Evolutionary conservation across 345 rosid species (phyloP).

Genomic region (Jatropha curcas): DNA sequence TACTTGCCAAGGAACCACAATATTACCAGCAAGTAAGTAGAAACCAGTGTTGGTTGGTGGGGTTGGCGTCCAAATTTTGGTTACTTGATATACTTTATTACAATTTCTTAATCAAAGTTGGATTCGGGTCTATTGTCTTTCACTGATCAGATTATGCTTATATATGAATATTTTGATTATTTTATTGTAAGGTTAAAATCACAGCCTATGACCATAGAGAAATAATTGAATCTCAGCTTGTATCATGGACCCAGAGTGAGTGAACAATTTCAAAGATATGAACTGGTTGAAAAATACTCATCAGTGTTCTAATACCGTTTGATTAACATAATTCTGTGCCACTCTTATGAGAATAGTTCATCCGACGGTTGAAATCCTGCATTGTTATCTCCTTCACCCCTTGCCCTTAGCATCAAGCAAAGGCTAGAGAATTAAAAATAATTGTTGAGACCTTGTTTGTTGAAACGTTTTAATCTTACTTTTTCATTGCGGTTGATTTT

Average conservation of each 20-base stretch:
- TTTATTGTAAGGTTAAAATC: background rate
- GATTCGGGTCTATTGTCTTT: background rate
- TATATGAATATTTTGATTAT: background rate
- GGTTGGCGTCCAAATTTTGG: constrained; percentile 49
- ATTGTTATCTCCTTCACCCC: background rate
- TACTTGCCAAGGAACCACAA: constrained; percentile 50
- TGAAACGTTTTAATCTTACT: constrained; percentile 22
- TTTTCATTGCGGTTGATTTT: constrained; percentile 5
- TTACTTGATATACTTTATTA: constrained; percentile 16
- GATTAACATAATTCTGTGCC: background rate
- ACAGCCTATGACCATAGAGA: background rate
- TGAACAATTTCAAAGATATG: too few species aligned
- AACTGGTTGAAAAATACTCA: too few species aligned
- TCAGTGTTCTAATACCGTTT: background rate
- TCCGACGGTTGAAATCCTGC: background rate
- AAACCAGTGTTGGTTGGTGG: constrained; percentile 30
- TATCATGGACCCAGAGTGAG: background rate
- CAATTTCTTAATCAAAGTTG: background rate
- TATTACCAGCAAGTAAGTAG: constrained; percentile 44
- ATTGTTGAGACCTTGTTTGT: background rate
- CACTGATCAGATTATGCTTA: constrained; percentile 2
- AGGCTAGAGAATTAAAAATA: background rate
- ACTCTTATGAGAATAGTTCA: background rate
- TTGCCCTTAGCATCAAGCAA: too few species aligned
- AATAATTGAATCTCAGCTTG: background rate